phyloP scores from a whole-genome alignment of 352 stramenopile species.

The Globisporangium irregulare region DNA sequence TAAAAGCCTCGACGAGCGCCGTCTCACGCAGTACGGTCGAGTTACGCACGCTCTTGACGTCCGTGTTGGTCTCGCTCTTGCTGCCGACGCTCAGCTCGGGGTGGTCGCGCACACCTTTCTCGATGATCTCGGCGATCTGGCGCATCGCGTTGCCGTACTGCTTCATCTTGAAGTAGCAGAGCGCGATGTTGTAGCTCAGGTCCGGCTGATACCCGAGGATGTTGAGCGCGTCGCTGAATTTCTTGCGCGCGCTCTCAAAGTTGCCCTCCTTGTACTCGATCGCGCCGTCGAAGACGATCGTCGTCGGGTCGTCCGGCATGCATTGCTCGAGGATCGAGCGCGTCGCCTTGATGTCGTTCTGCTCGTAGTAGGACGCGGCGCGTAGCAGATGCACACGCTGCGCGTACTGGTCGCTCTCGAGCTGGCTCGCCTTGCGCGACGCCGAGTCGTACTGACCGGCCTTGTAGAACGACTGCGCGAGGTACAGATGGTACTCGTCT shows the following conservation, averaged over 20 bases:
- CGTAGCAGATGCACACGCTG: conserved; percentile 86
- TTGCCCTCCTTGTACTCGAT: conserved; percentile 88
- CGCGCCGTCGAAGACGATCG: conserved; percentile 79
- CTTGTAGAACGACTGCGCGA: conserved; percentile 95
- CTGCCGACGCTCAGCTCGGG: conserved; percentile 92
- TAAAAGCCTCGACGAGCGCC: conserved; percentile 93
- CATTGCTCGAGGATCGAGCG: conserved; percentile 91
- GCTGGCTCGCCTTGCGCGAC: conserved; percentile 74
- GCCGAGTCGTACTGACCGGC: conserved; percentile 76
- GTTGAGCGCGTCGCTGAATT: conserved; percentile 92
- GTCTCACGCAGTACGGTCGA: conserved; percentile 91
- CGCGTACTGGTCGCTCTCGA: conserved; percentile 84
- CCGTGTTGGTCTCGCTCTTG: conserved; percentile 87
- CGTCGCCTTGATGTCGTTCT: conserved; percentile 92
- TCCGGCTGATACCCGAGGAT: conserved; percentile 92
- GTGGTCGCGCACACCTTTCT: conserved; percentile 88
- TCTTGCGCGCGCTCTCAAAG: conserved; percentile 85
- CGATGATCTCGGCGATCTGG: conserved; percentile 93
- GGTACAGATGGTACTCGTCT: conserved; percentile 95
- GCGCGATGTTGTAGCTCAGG: conserved; percentile 94
- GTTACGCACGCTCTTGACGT: conserved; percentile 91
- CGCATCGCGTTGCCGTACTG: conserved; percentile 91
- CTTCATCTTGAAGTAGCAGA: conserved; percentile 94
- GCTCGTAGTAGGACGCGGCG: conserved; percentile 94
- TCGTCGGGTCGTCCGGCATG: conserved; percentile 90